Evolutionary conservation across 108 stramenopile species (phyloP), one percentile per base, ranked within the genome.

Genomic region (Thalassiosira profunda): DNA sequence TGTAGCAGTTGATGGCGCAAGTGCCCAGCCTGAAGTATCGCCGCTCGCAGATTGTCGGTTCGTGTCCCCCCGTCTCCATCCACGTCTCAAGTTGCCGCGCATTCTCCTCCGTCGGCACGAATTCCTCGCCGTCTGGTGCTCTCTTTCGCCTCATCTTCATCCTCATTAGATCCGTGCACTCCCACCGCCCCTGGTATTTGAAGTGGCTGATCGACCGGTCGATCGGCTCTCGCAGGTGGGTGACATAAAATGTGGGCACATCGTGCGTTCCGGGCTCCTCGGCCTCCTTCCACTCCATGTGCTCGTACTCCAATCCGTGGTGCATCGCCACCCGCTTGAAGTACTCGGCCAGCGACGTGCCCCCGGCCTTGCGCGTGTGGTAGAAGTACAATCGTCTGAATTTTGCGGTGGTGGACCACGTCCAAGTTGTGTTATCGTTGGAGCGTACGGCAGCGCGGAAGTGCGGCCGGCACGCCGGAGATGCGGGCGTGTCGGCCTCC

Each of bases 1-100:
- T 63, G 52, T 79, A 79, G 47, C 78, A 79, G 36, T 79, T 70
- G 24, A 75, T 60, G 11, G 78, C 78, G 31, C 78, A 79, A 28
- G 60, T 34, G 0, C 73, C 78, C 20, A 74, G 49, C 3, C 15
- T 10, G 45, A 77, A 77, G 7, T 37, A 11, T 11, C 14, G 6
- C 14, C 34, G 23, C 44, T 42, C 11, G 34, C 68, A 70, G 36
- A 15, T 0, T 1, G 26, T 40, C 2, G 40, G 24, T 30, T 20
- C 11, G 35, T 63, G 60, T 2, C 77, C 78, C 15, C 38, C 37
- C 6, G 66, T 70, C 36, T 52, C 20, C 43, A 56, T 47, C 72
- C 78, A 75, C 20, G 67, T 36, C 26, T 70, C 73, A 15, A 75
- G 24, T n/a, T 55, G 43, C 3, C 9, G 41, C 0, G 78, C 73